Conservation (phyloP, 345 rosid species). For the Sapria himalayana region DNA sequence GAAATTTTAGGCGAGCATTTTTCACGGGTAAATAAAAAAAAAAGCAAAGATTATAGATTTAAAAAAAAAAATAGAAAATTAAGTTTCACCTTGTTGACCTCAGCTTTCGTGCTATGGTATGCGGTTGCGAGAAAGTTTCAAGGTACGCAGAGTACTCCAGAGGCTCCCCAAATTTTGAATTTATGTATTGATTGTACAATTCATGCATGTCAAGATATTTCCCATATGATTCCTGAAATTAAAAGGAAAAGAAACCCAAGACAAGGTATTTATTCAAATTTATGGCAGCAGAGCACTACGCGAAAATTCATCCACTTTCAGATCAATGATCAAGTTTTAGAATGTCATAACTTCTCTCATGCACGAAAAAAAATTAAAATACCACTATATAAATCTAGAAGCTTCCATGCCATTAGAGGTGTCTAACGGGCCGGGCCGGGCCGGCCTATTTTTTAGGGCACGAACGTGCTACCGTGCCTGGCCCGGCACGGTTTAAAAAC, state of each 20-base stretch:
- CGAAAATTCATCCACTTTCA: no score
- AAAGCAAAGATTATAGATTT: not conserved
- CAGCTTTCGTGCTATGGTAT: conserved; percentile 33
- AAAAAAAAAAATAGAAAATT: not conserved
- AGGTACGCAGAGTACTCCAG: conserved; percentile 77
- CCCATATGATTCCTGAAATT: conserved; percentile 62
- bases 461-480: no score
- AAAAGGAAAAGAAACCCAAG: conserved; percentile 3
- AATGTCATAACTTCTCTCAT: no score
- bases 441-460: no score
- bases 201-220: conserved; percentile 83
- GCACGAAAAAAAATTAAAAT: no score
- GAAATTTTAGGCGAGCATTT: not conserved
- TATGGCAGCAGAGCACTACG: no score
- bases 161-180: conserved; percentile 67
- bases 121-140: conserved; percentile 46
- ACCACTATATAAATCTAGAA: no score
- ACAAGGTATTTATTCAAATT: no score
- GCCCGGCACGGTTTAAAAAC: no score
- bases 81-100: conserved; percentile 44
- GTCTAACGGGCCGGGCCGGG: no score
- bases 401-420: no score
- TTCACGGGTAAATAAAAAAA: not conserved
- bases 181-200: conserved; percentile 56
- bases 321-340: no score